phyloP scores from a whole-genome alignment of 2,329 filamentous ascomycete genomes.

The Phyllosticta ampelicida region DNA sequence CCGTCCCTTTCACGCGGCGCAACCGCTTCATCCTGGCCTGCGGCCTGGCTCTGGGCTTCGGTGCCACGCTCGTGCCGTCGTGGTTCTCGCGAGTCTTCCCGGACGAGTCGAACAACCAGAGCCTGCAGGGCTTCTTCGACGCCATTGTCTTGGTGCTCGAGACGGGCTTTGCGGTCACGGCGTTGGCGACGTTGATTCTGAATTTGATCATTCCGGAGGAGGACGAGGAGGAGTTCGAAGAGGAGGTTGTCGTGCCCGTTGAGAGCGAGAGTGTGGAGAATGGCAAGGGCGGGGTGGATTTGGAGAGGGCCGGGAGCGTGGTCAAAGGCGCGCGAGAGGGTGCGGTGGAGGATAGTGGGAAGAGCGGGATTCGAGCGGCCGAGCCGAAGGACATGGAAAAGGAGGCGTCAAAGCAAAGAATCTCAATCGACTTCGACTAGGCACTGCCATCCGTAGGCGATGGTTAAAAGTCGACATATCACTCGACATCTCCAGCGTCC shows the following conservation, averaged over 20 bases:
- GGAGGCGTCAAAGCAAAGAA: not conserved
- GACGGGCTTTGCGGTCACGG: slow-evolving; percentile 63
- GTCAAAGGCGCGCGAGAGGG: not conserved
- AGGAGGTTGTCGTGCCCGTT: slow-evolving; percentile 25
- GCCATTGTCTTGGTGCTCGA: slow-evolving; percentile 43
- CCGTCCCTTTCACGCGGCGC: slow-evolving; percentile 63
- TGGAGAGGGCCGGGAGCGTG: not conserved
- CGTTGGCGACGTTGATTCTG: slow-evolving; percentile 59
- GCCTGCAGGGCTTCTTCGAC: slow-evolving; percentile 62
- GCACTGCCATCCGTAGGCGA: too few species aligned
- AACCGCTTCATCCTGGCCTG: slow-evolving; percentile 76
- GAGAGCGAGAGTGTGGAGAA: not conserved
- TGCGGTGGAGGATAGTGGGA: not conserved
- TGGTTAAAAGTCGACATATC: too few species aligned
- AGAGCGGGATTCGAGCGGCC: not conserved
- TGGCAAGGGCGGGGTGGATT: not conserved
- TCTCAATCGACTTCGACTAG: too few species aligned
- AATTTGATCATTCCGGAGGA: slow-evolving; percentile 67
- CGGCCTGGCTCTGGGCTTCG: slow-evolving; percentile 59
- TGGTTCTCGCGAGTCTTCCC: slow-evolving; percentile 66
- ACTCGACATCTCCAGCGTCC: too few species aligned
- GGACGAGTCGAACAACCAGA: slow-evolving; percentile 56
- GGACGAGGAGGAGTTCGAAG: slow-evolving; percentile 40
- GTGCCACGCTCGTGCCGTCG: slow-evolving; percentile 35
- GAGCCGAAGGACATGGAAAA: not conserved